phyloP scores from a whole-genome alignment of 2,329 filamentous ascomycete genomes.

The Penicillium oxalicum region DNA sequence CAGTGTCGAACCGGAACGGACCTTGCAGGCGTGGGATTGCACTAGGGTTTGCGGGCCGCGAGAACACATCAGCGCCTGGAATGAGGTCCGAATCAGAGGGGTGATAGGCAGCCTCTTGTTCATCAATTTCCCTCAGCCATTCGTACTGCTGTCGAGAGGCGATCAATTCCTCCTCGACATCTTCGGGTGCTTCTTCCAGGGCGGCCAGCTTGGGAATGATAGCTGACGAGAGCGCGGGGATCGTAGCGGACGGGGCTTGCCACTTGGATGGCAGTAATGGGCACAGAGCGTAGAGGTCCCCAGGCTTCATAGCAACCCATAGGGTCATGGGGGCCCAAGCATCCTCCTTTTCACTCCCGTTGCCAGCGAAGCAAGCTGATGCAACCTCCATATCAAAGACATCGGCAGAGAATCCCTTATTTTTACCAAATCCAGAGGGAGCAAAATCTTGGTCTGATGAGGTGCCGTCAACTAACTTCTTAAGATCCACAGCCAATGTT shows the following conservation, averaged over 20 bases:
- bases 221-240: slow-evolving; percentile 75
- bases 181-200: slow-evolving; percentile 37
- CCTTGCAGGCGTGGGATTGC: slow-evolving; percentile 57
- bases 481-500: slow-evolving; percentile 76
- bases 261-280: slow-evolving; percentile 83
- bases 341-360: slow-evolving; percentile 51
- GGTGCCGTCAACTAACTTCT: slow-evolving; percentile 79
- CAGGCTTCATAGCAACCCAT: slow-evolving; percentile 92
- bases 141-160: slow-evolving; percentile 51
- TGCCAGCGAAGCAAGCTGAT: slow-evolving; percentile 80
- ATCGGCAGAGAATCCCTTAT: slow-evolving; percentile 81
- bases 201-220: slow-evolving; percentile 65
- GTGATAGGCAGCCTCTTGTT: slow-evolving; percentile 45
- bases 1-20: slow-evolving; percentile 51
- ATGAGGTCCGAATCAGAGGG: slow-evolving; percentile 35
- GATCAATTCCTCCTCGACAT: slow-evolving; percentile 42
- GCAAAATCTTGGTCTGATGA: slow-evolving; percentile 77
- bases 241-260: slow-evolving; percentile 68
- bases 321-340: slow-evolving; percentile 92
- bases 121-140: slow-evolving; percentile 54
- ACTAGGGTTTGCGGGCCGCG: slow-evolving; percentile 49
- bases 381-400: slow-evolving; percentile 90
- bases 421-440: slow-evolving; percentile 66
- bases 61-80: slow-evolving; percentile 49
- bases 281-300: slow-evolving; percentile 88